Conservation (phyloP, 306 rosid genomes). For the Erythrophleum fordii region DNA sequence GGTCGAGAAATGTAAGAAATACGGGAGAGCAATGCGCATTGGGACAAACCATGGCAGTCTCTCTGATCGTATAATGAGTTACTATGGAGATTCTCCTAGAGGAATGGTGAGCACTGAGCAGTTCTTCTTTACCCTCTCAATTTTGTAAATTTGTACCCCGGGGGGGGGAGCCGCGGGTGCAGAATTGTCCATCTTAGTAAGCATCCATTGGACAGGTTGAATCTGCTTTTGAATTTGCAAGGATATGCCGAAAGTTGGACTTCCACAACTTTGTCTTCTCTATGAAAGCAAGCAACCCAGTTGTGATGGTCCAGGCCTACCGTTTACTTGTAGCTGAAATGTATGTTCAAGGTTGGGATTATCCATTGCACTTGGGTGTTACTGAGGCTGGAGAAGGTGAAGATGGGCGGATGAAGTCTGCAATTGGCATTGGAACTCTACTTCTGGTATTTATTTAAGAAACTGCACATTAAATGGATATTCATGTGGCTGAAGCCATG, state of each 20-base stretch:
- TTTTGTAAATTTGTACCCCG: constrained; percentile 23
- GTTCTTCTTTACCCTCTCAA: constrained; percentile 27
- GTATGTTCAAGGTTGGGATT: constrained; percentile 98
- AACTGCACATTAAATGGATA: background rate
- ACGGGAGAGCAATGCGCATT: constrained; percentile 99
- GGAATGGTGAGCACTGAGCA: constrained; percentile 86
- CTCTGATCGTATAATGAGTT: constrained; percentile 99
- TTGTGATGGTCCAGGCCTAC: constrained; percentile 97
- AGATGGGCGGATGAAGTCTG: constrained; percentile 99
- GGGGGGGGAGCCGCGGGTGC: too few species aligned
- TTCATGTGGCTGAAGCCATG: background rate
- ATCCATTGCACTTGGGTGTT: constrained; percentile 97
- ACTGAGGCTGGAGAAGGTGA: constrained; percentile 99
- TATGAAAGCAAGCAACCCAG: constrained; percentile 99
- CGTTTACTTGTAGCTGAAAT: constrained; percentile 95
- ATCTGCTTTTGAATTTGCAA: constrained; percentile 99
- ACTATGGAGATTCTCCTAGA: constrained; percentile 98
- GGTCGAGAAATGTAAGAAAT: constrained; percentile 97
- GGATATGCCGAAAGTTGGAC: constrained; percentile 94
- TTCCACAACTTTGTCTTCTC: constrained; percentile 91
- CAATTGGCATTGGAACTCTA: constrained; percentile 98
- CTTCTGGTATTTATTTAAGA: constrained; percentile 74
- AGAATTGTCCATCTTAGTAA: constrained; percentile 27
- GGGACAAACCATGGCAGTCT: constrained; percentile 99
- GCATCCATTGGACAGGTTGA: constrained; percentile 74